phyloP scores from a whole-genome alignment of 495 filamentous ascomycete genomes.

The Chaetomium cochliodes region DNA sequence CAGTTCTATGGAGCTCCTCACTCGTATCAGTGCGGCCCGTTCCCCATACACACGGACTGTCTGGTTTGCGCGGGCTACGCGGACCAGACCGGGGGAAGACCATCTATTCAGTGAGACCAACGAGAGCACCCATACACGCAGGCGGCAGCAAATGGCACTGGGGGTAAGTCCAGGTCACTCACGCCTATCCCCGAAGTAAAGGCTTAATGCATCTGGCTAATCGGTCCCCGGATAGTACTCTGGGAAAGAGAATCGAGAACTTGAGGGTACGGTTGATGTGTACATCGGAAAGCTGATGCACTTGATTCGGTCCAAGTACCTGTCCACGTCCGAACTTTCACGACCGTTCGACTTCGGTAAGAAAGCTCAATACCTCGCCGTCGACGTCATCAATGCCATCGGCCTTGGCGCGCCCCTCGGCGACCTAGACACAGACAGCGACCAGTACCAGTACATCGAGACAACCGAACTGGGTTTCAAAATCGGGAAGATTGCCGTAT shows the following conservation, averaged over 20 bases:
- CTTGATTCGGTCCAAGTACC: constrained; percentile 2
- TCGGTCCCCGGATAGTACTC: neutral
- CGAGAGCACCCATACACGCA: neutral
- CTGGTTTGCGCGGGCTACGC: neutral
- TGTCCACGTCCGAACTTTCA: neutral
- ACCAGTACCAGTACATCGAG: neutral
- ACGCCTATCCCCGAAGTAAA: neutral
- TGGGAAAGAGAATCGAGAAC: neutral
- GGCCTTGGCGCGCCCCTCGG: neutral
- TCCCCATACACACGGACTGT: neutral
- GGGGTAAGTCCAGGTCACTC: neutral
- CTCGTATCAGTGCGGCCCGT: neutral
- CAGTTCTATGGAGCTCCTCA: neutral
- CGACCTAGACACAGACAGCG: neutral
- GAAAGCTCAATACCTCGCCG: neutral
- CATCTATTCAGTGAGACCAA: neutral
- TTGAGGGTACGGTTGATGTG: neutral
- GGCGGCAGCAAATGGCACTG: constrained; percentile 3
- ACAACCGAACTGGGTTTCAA: no score
- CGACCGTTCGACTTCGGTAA: neutral
- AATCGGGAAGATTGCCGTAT: no score
- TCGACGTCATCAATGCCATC: neutral
- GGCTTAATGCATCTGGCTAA: neutral
- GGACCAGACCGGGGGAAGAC: neutral
- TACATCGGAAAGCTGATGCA: neutral